Evolutionary conservation across 2,329 filamentous ascomycete species (phyloP).

Genomic region (Fusarium oxysporum): DNA sequence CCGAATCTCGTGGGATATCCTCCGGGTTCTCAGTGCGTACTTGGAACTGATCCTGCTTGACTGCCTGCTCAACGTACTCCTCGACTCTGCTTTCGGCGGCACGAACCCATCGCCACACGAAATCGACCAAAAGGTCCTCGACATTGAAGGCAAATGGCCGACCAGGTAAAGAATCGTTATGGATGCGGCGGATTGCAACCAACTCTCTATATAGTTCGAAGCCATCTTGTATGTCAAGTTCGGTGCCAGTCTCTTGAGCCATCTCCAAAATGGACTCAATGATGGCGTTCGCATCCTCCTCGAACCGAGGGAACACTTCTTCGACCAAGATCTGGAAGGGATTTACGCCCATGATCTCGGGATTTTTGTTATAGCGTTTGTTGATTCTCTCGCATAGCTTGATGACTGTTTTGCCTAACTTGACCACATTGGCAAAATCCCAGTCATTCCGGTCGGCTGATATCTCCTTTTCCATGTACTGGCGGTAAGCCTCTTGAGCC

Average conservation of each 20-base stretch:
- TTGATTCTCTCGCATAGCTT: conserved; percentile 89
- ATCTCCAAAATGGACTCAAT: conserved; percentile 83
- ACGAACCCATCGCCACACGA: conserved; percentile 95
- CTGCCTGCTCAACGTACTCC: conserved; percentile 87
- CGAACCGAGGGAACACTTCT: conserved; percentile 89
- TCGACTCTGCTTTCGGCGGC: conserved; percentile 83
- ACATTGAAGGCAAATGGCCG: conserved; percentile 87
- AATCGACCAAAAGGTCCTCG: conserved; percentile 86
- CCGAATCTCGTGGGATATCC: conserved; percentile 76
- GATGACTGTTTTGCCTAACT: conserved; percentile 86
- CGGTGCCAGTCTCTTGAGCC: conserved; percentile 74
- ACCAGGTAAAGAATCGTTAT: conserved; percentile 78
- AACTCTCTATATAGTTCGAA: conserved; percentile 94
- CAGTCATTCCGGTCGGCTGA: conserved; percentile 84
- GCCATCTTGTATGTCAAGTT: conserved; percentile 89
- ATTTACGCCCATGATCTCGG: conserved; percentile 82
- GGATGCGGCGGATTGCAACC: conserved; percentile 84
- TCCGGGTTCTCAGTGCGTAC: conserved; percentile 74
- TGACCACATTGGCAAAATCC: conserved; percentile 91
- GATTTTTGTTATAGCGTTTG: conserved; percentile 90
- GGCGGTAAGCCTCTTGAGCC: conserved; percentile 83
- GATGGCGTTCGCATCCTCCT: conserved; percentile 87
- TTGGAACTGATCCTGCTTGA: conserved; percentile 89
- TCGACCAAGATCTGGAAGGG: conserved; percentile 78
- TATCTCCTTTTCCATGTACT: conserved; percentile 82